A percentile compares a stretch with the other conserved stretches of the same genome.
phyloP scores from a whole-genome alignment of 169 alveolate species.

The Theileria annulata region DNA sequence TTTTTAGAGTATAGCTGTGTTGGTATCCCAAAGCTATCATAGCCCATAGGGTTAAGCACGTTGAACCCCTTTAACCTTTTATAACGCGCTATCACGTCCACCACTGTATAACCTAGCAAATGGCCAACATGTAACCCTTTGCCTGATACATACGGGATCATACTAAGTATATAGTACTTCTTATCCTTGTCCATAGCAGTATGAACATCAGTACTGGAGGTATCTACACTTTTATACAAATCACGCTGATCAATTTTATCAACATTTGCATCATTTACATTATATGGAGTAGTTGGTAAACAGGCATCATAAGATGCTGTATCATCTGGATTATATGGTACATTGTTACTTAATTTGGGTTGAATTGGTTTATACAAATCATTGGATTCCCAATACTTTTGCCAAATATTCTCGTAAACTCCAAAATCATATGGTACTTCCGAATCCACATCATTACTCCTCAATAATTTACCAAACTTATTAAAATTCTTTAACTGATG shows the following conservation, averaged over 20 bases:
- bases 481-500: not conserved
- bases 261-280: not conserved
- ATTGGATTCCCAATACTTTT: conserved; percentile 43
- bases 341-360: not conserved
- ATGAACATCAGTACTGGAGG: not conserved
- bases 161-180: conserved; percentile 82
- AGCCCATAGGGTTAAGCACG: conserved; percentile 92
- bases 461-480: not conserved
- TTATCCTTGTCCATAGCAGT: not conserved
- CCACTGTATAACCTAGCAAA: conserved; percentile 86
- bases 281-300: not conserved
- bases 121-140: conserved; percentile 91
- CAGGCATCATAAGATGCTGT: not conserved
- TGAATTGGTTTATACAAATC: not conserved
- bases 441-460: conserved; percentile 8
- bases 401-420: conserved; percentile 38
- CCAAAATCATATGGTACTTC: not conserved
- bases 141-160: conserved; percentile 93
- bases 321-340: not conserved
- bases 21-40: conserved; percentile 93
- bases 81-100: conserved; percentile 87
- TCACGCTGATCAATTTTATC: not conserved
- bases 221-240: not conserved
- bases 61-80: conserved; percentile 78
- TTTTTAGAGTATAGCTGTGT: conserved; percentile 89